Conservation (phyloP, 1,139 yeast species). For the Pichia sp. region DNA sequence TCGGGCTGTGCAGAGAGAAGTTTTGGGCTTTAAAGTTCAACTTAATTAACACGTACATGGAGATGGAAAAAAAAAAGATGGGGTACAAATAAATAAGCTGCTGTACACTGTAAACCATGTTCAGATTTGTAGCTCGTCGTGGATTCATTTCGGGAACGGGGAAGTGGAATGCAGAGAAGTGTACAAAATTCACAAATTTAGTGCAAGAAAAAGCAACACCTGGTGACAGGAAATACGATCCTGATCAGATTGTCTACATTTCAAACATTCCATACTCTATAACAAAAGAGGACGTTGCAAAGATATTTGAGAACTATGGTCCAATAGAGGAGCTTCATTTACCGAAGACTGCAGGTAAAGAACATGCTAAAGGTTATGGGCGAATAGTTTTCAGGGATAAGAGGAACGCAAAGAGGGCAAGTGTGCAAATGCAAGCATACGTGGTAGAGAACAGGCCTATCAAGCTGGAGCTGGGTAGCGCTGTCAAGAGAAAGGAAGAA, state of each 20-base stretch:
- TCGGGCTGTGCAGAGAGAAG: too few relatives aligned
- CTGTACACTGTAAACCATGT: too few relatives aligned
- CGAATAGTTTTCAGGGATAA: slow-evolving; percentile 18
- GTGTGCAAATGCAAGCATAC: slow-evolving; percentile 26
- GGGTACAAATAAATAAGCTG: too few relatives aligned
- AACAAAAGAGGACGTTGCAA: slow-evolving; percentile 17
- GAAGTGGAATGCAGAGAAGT: too few relatives aligned
- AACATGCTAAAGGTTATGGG: slow-evolving; percentile 23
- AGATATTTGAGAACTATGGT: slow-evolving; percentile 22
- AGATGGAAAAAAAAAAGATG: too few relatives aligned
- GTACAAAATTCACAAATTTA: too few relatives aligned
- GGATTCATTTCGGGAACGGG: too few relatives aligned
- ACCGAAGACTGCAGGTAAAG: slow-evolving; percentile 13
- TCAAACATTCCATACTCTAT: slow-evolving; percentile 21
- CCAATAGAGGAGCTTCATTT: slow-evolving; percentile 16
- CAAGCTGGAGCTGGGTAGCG: slow-evolving; percentile 13
- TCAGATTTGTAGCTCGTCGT: too few relatives aligned
- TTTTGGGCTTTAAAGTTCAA: too few relatives aligned
- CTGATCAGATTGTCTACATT: slow-evolving; percentile 12
- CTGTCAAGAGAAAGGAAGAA: slow-evolving; percentile 5
- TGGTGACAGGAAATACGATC: background rate
- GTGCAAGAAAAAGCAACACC: background rate
- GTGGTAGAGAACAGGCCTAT: slow-evolving; percentile 24
- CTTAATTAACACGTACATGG: too few relatives aligned
- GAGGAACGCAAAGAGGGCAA: slow-evolving; percentile 20